A percentile compares a stretch with the other conserved stretches of the same genome.
phyloP scores from a whole-genome alignment of 306 rosid genomes.

The Castanea mollissima region DNA sequence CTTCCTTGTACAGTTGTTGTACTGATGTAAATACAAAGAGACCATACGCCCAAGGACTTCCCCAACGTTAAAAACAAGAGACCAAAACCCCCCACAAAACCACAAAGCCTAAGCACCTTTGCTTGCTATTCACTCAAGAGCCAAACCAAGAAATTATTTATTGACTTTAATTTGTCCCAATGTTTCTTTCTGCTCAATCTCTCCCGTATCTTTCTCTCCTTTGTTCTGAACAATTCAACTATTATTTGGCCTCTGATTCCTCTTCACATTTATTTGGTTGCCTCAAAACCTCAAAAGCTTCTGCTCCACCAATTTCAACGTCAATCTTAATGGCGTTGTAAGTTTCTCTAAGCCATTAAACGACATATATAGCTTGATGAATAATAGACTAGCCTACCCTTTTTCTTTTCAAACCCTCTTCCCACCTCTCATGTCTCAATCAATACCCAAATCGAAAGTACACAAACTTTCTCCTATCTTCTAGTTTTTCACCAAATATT shows the following conservation, averaged over 20 bases:
- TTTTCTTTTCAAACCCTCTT: background rate
- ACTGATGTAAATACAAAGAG: too few relatives aligned
- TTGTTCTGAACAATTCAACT: background rate
- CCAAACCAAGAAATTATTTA: background rate
- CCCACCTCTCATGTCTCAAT: slow-evolving; percentile 23
- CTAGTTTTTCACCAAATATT: slow-evolving; percentile 29
- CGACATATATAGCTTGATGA: slow-evolving; percentile 21
- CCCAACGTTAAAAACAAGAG: too few relatives aligned
- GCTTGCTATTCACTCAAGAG: too few relatives aligned
- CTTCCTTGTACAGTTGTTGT: too few relatives aligned
- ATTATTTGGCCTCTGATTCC: slow-evolving; percentile 12
- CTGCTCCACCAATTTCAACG: slow-evolving; percentile 4
- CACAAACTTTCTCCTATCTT: slow-evolving; percentile 19
- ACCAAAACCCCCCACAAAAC: too few relatives aligned
- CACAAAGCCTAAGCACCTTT: too few relatives aligned
- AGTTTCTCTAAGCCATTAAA: background rate
- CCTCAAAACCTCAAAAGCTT: background rate
- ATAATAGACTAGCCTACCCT: background rate
- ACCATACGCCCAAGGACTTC: too few relatives aligned
- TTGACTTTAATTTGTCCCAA: background rate
- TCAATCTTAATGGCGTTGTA: background rate
- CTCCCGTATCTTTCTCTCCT: slow-evolving; percentile 9
- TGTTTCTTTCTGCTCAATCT: background rate
- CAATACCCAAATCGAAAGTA: background rate
- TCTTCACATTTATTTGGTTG: slow-evolving; percentile 12